Conservation (phyloP, 345 rosid species). For the Capsella bursapastoris region DNA sequence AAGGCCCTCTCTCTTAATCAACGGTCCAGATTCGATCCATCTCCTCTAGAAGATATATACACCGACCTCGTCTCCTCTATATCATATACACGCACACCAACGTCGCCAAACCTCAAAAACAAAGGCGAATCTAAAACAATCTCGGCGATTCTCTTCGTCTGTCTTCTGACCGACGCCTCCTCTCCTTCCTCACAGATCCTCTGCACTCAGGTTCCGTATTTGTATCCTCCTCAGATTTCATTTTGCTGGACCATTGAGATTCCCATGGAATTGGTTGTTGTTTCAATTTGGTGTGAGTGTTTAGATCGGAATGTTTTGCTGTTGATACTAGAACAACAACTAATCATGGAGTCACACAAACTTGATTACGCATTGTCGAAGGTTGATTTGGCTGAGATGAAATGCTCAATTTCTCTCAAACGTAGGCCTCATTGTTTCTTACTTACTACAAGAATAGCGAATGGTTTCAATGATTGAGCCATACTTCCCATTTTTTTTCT, state of each 20-base stretch:
- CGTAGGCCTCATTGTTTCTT: neutral
- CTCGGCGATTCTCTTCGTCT: slow-evolving; percentile 26
- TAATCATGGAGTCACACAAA: neutral
- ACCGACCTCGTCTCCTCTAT: slow-evolving; percentile 13
- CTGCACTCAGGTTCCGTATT: slow-evolving; percentile 25
- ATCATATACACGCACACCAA: neutral
- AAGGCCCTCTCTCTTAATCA: slow-evolving; percentile 17
- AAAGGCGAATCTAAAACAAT: neutral
- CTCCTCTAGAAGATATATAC: slow-evolving; percentile 13
- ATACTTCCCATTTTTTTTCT: too few species aligned
- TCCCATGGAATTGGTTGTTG: slow-evolving; percentile 7
- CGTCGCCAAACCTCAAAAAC: neutral
- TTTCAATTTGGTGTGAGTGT: neutral
- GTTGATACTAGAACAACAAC: neutral
- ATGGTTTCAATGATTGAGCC: neutral
- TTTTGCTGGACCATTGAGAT: slow-evolving; percentile 21
- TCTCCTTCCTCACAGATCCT: slow-evolving; percentile 24
- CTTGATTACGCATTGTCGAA: slow-evolving; percentile 28
- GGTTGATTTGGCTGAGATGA: neutral
- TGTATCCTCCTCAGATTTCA: slow-evolving; percentile 4
- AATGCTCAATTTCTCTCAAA: neutral
- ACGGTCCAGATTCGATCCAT: slow-evolving; percentile 36
- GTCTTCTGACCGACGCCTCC: neutral
- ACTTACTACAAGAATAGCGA: neutral
- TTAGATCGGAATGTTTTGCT: slow-evolving; percentile 16